phyloP scores from a whole-genome alignment of 169 alveolate species.

The Babesia bovis region DNA sequence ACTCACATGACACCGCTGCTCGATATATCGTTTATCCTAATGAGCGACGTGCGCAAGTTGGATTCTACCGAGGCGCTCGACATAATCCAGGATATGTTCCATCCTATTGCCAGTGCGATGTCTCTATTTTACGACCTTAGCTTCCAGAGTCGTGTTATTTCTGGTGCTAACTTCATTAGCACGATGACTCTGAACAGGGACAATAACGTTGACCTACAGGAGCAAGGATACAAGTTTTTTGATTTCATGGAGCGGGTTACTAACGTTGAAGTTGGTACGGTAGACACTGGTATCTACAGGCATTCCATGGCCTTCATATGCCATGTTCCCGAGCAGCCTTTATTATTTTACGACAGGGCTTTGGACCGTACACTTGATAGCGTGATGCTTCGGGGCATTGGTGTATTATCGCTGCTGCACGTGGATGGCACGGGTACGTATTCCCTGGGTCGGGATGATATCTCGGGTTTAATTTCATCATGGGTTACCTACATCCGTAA shows the following conservation, averaged over 20 bases:
- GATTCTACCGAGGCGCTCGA: conserved; percentile 15
- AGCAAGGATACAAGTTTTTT: conserved; percentile 16
- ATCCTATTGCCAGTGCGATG: conserved; percentile 19
- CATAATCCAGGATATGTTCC: conserved; percentile 8
- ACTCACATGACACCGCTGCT: conserved; percentile 29
- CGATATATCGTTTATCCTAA: conserved; percentile 30
- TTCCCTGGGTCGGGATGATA: conserved; percentile 18
- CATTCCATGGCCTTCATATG: conserved; percentile 29
- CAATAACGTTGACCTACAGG: conserved; percentile 14
- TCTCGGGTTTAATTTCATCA: conserved; percentile 8
- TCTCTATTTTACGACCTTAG: conserved; percentile 58
- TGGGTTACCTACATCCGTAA: conserved; percentile 58
- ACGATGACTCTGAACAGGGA: conserved; percentile 16
- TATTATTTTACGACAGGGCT: conserved; percentile 31
- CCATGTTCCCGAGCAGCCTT: conserved; percentile 12
- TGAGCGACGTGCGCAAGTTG: conserved; percentile 23
- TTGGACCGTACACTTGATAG: conserved; percentile 4
- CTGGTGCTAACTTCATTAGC: conserved; percentile 26
- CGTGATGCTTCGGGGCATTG: conserved; percentile 35
- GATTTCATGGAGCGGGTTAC: conserved; percentile 40
- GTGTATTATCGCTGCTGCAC: conserved; percentile 34
- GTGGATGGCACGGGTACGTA: not conserved
- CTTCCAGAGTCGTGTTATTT: conserved; percentile 43
- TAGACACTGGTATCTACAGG: conserved; percentile 25
- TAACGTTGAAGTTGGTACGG: conserved; percentile 25